Evolutionary conservation across 202 grass and related monocot species (phyloP).

Genomic region (Panicum virgatum): DNA sequence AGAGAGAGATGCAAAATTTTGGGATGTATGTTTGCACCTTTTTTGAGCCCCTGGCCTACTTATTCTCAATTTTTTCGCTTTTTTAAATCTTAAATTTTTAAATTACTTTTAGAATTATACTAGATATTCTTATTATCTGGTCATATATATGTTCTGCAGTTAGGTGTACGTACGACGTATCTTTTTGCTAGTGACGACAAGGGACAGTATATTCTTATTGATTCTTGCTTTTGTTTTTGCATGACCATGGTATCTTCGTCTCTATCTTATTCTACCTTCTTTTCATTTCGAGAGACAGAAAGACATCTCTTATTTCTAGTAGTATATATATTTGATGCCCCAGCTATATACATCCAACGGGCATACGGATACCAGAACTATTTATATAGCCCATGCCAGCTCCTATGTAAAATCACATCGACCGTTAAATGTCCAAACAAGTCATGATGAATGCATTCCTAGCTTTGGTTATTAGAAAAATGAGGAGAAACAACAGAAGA

Average conservation of each 20-base stretch:
- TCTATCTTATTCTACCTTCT: background rate
- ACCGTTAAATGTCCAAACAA: background rate
- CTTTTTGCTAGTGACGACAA: background rate
- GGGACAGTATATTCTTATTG: background rate
- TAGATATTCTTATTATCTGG: background rate
- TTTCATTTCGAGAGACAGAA: background rate
- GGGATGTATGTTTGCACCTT: constrained; percentile 1
- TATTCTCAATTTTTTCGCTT: background rate
- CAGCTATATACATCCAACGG: background rate
- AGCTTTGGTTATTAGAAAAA: too few relatives aligned
- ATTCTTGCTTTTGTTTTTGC: constrained; percentile 24
- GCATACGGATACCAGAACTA: constrained; percentile 16
- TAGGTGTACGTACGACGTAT: too few relatives aligned
- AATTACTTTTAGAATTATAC: background rate
- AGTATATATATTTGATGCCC: constrained; percentile 4
- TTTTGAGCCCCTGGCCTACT: background rate
- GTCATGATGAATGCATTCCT: too few relatives aligned
- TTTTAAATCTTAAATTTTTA: background rate
- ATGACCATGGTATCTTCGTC: constrained; percentile 11
- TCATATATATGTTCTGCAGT: background rate
- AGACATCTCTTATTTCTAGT: constrained; percentile 29
- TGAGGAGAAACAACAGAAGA: too few relatives aligned
- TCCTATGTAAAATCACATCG: constrained; percentile 51
- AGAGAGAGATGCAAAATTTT: background rate
- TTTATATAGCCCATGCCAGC: background rate